phyloP scores from a whole-genome alignment of 2,329 filamentous ascomycete species.

The Fusarium phyllophilum region DNA sequence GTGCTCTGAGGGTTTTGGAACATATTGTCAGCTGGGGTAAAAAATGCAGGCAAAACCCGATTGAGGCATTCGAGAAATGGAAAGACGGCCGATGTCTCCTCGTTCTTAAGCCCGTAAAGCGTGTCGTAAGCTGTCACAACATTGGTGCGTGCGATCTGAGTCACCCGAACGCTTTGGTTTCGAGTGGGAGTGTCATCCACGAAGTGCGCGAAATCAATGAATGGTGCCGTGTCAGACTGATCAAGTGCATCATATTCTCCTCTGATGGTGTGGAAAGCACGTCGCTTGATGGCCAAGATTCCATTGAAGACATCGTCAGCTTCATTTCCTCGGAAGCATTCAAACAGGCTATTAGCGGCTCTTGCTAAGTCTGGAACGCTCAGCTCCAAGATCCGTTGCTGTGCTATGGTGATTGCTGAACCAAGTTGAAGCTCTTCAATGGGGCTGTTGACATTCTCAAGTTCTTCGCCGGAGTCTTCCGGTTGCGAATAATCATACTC shows the following conservation, averaged over 20 bases:
- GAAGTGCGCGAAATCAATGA: slow-evolving; percentile 45
- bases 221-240: slow-evolving; percentile 17
- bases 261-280: slow-evolving; percentile 41
- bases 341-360: slow-evolving; percentile 43
- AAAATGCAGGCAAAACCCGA: slow-evolving; percentile 44
- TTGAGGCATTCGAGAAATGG: slow-evolving; percentile 49
- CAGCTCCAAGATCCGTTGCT: slow-evolving; percentile 37
- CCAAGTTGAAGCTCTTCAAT: background rate
- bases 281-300: slow-evolving; percentile 42
- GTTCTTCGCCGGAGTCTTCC: slow-evolving; percentile 14
- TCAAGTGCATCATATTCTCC: slow-evolving; percentile 39
- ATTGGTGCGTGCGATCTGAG: slow-evolving; percentile 48
- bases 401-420: slow-evolving; percentile 25
- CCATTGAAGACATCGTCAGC: slow-evolving; percentile 34
- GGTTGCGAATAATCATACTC: slow-evolving; percentile 6
- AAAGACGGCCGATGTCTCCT: slow-evolving; percentile 22
- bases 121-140: slow-evolving; percentile 49
- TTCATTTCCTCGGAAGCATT: slow-evolving; percentile 32
- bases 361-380: slow-evolving; percentile 44
- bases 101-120: slow-evolving; percentile 28
- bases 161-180: slow-evolving; percentile 1
- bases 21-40: slow-evolving; percentile 35
- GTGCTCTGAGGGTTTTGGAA: slow-evolving; percentile 39
- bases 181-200: background rate
- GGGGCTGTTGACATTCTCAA: background rate